Base-by-base conservation (phyloP, 768 basidiomycete genomes). In the Steccherinum ochraceum region DNA sequence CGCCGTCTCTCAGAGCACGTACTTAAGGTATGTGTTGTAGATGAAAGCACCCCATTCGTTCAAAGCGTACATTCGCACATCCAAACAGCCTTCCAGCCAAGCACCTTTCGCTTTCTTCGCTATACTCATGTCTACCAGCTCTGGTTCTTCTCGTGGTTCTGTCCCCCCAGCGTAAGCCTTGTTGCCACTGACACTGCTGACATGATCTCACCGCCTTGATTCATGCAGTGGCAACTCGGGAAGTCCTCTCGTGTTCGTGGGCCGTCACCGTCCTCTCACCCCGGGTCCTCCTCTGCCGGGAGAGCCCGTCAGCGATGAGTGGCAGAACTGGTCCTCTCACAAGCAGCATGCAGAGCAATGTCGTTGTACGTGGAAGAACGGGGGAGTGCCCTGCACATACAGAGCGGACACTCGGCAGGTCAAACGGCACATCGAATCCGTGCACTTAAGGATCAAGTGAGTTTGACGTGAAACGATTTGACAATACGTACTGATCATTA, bases 351-450 rank as follows among this genome's bases (percentile, higher is more conserved):
- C 18, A 40, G 5, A 19, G 12, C 49, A 65, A 48, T 74, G 67
- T 67, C 59, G 64, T 44, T 74, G 74, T 62, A 69, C 66, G 42
- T 75, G 74, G 74, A 61, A 58, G 51, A 61, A 54, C 50, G 69
- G 52, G 54, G 62, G 60, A 24, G 25, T 39, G 3, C 58, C 59
- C 42, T 79, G 77, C 55, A 61, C 66, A 19, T 78, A 77, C 54
- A 61, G 62, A 26, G 69, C 74, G 23, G 79, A 81, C 59, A 83
- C 80, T 62, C 83, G 84, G 60, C 71, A 83, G 40, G 79, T 86
- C 52, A 84, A 84, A 63, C 74, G 84, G 24, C 84, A 86, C 62
- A 72, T 86, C 44, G 74, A 81, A 62, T 77, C 78, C 7, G 78
- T 76, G 16, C 84, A 86, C 60, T 61, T 86, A 43, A 71, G 76